These are phyloP conservation scores for Corynascus novoguineensis DNA, from an alignment of 495 filamentous ascomycete genomes.

Conservation along the genomic window DNA sequence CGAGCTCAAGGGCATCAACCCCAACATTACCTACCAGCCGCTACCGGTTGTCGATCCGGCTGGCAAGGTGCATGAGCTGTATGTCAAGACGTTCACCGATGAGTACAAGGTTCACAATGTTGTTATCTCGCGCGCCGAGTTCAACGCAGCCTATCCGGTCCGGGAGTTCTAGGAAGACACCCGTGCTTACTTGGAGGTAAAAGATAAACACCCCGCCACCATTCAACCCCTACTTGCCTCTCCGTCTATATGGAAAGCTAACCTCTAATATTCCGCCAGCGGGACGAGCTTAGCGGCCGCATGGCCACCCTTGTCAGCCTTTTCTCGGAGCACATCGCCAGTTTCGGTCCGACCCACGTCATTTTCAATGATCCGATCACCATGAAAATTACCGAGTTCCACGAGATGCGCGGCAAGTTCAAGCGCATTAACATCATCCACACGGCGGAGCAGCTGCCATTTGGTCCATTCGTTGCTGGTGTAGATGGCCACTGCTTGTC, in stretches of 20 bases:
- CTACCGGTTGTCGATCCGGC: slow-evolving; percentile 6
- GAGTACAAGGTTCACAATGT: slow-evolving; percentile 24
- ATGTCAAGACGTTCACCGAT: slow-evolving; percentile 25
- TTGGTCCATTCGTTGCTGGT: slow-evolving; percentile 25
- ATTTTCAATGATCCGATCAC: slow-evolving; percentile 32
- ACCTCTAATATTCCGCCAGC: slow-evolving; percentile 3
- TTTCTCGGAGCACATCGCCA: slow-evolving; percentile 16
- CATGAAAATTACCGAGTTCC: slow-evolving; percentile 24
- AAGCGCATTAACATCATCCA: slow-evolving; percentile 29
- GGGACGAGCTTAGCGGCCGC: slow-evolving; percentile 1
- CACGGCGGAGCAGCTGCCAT: slow-evolving; percentile 31
- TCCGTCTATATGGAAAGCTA: not conserved
- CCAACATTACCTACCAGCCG: slow-evolving; percentile 4
- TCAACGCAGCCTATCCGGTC: slow-evolving; percentile 21
- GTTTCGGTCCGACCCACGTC: slow-evolving; percentile 28
- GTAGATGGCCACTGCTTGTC: slow-evolving; percentile 27
- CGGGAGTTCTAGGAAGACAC: slow-evolving; percentile 24
- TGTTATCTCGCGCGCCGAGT: slow-evolving; percentile 16
- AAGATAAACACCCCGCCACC: not conserved
- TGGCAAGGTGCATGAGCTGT: not conserved
- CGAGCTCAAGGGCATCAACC: slow-evolving; percentile 18
- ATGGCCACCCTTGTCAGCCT: slow-evolving; percentile 17
- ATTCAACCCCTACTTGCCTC: not conserved
- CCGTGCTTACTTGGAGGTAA: slow-evolving; percentile 25
- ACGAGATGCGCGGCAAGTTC: slow-evolving; percentile 12